Percentiles rank a stretch among this genome's conserved stretches.
These are phyloP conservation scores for Chaetomidium leptoderma DNA, from an alignment of 495 filamentous ascomycete species.

Conservation along the genomic window DNA sequence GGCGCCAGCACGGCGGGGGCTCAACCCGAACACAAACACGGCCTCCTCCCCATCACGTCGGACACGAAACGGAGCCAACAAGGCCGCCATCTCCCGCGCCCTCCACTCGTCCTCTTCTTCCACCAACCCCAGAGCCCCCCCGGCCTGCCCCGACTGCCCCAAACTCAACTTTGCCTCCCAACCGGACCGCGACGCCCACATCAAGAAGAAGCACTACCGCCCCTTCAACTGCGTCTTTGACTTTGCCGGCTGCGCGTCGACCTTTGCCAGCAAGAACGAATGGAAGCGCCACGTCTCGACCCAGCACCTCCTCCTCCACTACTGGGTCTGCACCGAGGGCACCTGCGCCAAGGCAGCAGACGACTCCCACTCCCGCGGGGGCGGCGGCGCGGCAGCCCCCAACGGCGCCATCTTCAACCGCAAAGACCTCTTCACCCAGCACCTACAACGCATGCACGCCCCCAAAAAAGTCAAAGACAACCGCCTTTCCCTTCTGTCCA, in stretches of 20 bases:
- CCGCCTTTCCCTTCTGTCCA: too few relatives aligned
- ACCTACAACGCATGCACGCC: slow-evolving; percentile 79
- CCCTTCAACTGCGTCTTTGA: slow-evolving; percentile 76
- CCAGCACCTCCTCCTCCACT: slow-evolving; percentile 73
- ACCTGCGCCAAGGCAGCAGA: slow-evolving; percentile 48
- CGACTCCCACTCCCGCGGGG: neutral
- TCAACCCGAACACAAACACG: neutral
- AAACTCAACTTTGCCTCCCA: slow-evolving; percentile 40
- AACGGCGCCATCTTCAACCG: slow-evolving; percentile 75
- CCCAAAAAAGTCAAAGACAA: slow-evolving; percentile 38
- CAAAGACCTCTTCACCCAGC: slow-evolving; percentile 89
- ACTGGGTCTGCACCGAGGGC: slow-evolving; percentile 75
- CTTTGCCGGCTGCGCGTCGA: slow-evolving; percentile 69
- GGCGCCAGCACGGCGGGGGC: neutral
- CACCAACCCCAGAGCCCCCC: slow-evolving; percentile 2
- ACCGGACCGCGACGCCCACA: slow-evolving; percentile 43
- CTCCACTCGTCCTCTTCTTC: neutral
- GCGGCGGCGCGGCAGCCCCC: too few relatives aligned
- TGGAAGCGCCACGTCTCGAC: slow-evolving; percentile 86
- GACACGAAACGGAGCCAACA: neutral
- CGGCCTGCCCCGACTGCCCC: slow-evolving; percentile 21
- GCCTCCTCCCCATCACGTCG: neutral
- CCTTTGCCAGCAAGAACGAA: slow-evolving; percentile 83
- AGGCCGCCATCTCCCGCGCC: neutral
- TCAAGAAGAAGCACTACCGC: slow-evolving; percentile 48